These are phyloP conservation scores for Fraxinus baroniana DNA, from an alignment of 305 asterid species.

Conservation along the genomic window DNA sequence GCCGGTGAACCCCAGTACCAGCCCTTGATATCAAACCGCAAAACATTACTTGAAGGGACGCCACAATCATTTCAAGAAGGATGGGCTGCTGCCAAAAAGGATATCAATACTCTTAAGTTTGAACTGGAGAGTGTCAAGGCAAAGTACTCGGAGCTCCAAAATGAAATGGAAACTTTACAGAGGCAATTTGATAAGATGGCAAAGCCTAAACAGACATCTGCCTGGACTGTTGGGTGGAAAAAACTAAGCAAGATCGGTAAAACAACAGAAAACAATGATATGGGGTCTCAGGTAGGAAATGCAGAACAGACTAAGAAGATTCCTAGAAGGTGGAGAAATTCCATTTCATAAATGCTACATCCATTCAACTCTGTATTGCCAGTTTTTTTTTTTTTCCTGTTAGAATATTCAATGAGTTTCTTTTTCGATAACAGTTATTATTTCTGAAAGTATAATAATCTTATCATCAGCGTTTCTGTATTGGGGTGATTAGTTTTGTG, in stretches of 20 bases:
- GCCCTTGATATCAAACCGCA: slow-evolving; percentile 59
- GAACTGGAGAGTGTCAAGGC: slow-evolving; percentile 71
- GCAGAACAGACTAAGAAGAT: slow-evolving; percentile 42
- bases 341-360: slow-evolving; percentile 61
- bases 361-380: background rate
- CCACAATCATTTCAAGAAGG: slow-evolving; percentile 95
- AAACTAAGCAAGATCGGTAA: slow-evolving; percentile 70
- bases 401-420: slow-evolving; percentile 21
- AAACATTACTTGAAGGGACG: slow-evolving; percentile 74
- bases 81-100: slow-evolving; percentile 87
- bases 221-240: slow-evolving; percentile 84
- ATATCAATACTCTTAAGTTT: slow-evolving; percentile 79
- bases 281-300: slow-evolving; percentile 34
- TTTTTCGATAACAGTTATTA: slow-evolving; percentile 11
- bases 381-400: background rate
- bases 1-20: slow-evolving; percentile 63
- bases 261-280: slow-evolving; percentile 42
- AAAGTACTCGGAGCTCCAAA: slow-evolving; percentile 71
- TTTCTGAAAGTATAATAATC: slow-evolving; percentile 14
- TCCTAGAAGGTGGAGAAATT: slow-evolving; percentile 91
- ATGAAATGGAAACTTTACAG: slow-evolving; percentile 70
- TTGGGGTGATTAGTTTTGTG: slow-evolving; percentile 9
- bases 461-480: slow-evolving; percentile 16
- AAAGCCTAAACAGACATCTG: slow-evolving; percentile 60
- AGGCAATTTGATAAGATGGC: slow-evolving; percentile 63